Base-by-base conservation (phyloP, 768 basidiomycete genomes). In the Hortiboletus campestris region DNA sequence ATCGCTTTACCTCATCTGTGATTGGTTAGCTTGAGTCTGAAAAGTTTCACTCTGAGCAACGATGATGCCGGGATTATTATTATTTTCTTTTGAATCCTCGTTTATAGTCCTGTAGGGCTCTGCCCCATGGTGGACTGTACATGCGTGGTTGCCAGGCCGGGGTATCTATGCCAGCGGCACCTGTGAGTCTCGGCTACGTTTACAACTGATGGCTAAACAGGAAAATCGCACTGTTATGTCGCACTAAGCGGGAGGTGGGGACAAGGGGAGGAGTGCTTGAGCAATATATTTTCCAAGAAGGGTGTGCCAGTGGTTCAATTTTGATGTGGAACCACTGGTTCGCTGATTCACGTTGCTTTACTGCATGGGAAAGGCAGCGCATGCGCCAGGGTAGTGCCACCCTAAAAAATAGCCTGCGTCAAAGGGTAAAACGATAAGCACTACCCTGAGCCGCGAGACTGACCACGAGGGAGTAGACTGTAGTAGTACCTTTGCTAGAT, bases 391-490 rank as follows among this genome's bases (percentile, higher is more conserved):
- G 41, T 19, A 39, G 6, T 20, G 25, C n/a, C 17, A 36, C 20
- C 55, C 41, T 32, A 47, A 38, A 43, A 53, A 16, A 22, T 12
- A 14, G 14, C 14, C 16, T 16, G 54, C 31, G 38, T 56, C 32
- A 19, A 17, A 55, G 55, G 55, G 35, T 16, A 28, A 34, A 34
- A 32, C 40, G 4, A 31, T 22, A 22, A 16, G 14, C 11, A 22
- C 14, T 47, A 28, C 54, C 46, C 54, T 57, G 19, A 28, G 46
- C 56, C 45, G 36, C 56, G 29, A 38, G 9, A 31, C 16, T 19
- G 39, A 31, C 25, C 25, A 55, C 22, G 44, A 28, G 36, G 25
- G 25, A 11, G 25, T 40, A 40, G 34, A 22, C 22, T 14, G 45
- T 34, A 22, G 16, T 25, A 25, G 25, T 25, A 25, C 8, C 34